Evolutionary conservation across 805 yeast genomes (phyloP).

Genomic region (Komagataella phaffii): DNA sequence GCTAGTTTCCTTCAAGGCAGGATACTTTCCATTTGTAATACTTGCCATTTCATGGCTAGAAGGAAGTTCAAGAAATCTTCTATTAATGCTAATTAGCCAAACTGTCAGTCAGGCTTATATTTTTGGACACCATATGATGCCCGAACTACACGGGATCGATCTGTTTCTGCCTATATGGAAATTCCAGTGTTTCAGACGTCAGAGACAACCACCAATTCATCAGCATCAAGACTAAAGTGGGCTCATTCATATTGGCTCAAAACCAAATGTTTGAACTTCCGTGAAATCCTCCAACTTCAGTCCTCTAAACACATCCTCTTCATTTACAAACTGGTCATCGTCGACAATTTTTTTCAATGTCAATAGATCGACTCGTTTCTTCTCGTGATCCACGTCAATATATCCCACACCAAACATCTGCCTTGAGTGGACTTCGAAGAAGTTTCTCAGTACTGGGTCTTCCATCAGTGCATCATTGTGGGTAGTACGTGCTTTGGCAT

Average conservation of each 20-base stretch:
- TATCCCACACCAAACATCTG: neutral
- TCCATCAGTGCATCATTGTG: neutral
- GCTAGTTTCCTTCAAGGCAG: constrained; percentile 24
- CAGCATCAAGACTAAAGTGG: neutral
- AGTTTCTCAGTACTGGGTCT: neutral
- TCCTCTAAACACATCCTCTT: constrained; percentile 9
- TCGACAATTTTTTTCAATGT: constrained; percentile 1
- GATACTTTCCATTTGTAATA: constrained; percentile 28
- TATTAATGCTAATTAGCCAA: constrained; percentile 16
- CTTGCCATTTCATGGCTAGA: constrained; percentile 12
- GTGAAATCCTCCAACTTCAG: constrained; percentile 9
- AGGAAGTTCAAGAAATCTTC: constrained; percentile 5
- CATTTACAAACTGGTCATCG: constrained; percentile 2
- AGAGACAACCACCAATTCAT: neutral
- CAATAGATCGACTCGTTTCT: constrained; percentile 1
- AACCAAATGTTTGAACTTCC: neutral
- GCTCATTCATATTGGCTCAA: neutral
- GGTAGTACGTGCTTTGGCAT: neutral
- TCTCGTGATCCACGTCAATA: neutral
- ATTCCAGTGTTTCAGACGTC: constrained; percentile 8
- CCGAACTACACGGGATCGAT: constrained; percentile 20
- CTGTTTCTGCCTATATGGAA: constrained; percentile 30
- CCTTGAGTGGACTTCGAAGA: neutral
- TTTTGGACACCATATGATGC: constrained; percentile 26
- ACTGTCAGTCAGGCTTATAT: constrained; percentile 29